These are phyloP conservation scores for Hysterangium stoloniferum DNA, from an alignment of 768 basidiomycete species.

Conservation along the genomic window DNA sequence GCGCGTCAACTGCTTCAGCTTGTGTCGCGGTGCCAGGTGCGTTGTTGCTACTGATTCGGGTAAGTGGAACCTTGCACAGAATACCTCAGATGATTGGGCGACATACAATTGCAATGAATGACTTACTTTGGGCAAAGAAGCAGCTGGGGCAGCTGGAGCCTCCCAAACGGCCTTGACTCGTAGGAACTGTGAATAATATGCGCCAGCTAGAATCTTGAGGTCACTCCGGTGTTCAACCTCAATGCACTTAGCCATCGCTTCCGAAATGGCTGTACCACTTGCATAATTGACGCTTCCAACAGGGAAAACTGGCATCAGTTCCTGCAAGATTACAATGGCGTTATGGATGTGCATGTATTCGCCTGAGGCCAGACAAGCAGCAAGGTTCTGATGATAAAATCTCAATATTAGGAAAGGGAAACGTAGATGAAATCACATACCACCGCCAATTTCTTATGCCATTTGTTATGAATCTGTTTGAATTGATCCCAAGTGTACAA, in stretches of 20 bases:
- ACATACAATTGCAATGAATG: not conserved
- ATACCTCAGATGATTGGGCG: not conserved
- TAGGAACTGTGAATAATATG: conserved; percentile 34
- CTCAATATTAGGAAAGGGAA: not conserved
- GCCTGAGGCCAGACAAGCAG: conserved; percentile 72
- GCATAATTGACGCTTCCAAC: conserved; percentile 47
- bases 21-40: not conserved
- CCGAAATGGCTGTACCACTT: conserved; percentile 47
- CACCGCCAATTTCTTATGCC: conserved; percentile 68
- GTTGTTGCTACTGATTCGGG: not conserved
- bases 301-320: conserved; percentile 86
- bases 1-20: not conserved
- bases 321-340: conserved; percentile 87
- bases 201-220: conserved; percentile 69
- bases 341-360: conserved; percentile 99
- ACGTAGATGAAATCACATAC: conserved; percentile 34
- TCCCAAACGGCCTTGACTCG: conserved; percentile 6
- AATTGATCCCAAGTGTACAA: conserved; percentile 65
- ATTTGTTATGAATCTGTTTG: conserved; percentile 68
- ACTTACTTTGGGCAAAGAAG: conserved; percentile 26
- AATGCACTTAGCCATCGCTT: conserved; percentile 56
- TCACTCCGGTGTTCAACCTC: conserved; percentile 78
- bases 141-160: not conserved
- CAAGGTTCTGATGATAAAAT: conserved; percentile 50
- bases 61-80: not conserved